Percentiles rank a stretch among this genome's conserved stretches.
These are phyloP conservation scores for Alternaria triticimaculans DNA, from an alignment of 2,329 filamentous ascomycete species.

Conservation along the genomic window DNA sequence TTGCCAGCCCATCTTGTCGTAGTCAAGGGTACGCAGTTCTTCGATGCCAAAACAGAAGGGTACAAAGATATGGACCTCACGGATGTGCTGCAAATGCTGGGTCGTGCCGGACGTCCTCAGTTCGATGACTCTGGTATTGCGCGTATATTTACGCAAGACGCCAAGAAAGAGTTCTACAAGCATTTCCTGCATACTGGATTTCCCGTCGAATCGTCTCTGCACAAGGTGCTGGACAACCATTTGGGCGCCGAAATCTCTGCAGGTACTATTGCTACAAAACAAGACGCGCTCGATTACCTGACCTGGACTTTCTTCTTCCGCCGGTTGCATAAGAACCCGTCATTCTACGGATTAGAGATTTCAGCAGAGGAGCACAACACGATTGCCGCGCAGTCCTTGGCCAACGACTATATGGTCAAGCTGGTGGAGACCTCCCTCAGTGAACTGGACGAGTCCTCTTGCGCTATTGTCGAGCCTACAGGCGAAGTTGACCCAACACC, in stretches of 20 bases:
- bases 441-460: conserved; percentile 83
- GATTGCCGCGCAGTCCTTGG: conserved; percentile 80
- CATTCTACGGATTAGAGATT: conserved; percentile 95
- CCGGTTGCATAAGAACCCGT: conserved; percentile 95
- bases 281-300: conserved; percentile 95
- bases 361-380: conserved; percentile 91
- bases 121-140: conserved; percentile 97
- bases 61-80: conserved; percentile 99
- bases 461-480: conserved; percentile 81
- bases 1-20: conserved; percentile 95
- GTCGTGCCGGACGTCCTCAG: conserved; percentile 91
- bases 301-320: conserved; percentile 99
- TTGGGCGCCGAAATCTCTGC: conserved; percentile 93
- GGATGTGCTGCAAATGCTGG: conserved; percentile 97
- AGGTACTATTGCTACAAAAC: conserved; percentile 90
- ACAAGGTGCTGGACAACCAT: conserved; percentile 97
- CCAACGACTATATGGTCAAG: conserved; percentile 93
- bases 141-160: conserved; percentile 94
- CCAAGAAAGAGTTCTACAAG: conserved; percentile 99
- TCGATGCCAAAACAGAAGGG: conserved; percentile 95
- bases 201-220: conserved; percentile 93
- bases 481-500: conserved; percentile 90
- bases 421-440: conserved; percentile 86
- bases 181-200: conserved; percentile 98
- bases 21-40: conserved; percentile 97